Evolutionary conservation across 106 monocot genomes (phyloP).

Genomic region (Acorus calamus): DNA sequence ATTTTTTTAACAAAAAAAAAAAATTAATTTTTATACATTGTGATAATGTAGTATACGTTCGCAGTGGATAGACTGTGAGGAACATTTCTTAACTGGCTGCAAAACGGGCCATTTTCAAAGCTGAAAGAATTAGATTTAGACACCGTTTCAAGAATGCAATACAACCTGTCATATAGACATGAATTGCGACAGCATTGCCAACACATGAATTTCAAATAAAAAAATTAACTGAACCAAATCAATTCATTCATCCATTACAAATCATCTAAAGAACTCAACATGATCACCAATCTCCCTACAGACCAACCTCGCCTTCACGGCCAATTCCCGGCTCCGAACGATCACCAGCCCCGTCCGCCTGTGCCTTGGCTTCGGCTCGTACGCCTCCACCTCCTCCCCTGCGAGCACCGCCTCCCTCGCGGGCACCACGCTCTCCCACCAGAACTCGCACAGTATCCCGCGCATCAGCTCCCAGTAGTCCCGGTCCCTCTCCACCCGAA

Average conservation of each 20-base stretch:
- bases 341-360: slow-evolving; percentile 49
- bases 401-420: slow-evolving; percentile 46
- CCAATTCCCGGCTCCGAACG: slow-evolving; percentile 57
- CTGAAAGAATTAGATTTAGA: too few species aligned
- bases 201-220: too few species aligned
- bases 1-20: too few species aligned
- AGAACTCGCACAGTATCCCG: slow-evolving; percentile 56
- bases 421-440: slow-evolving; percentile 83
- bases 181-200: too few species aligned
- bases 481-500: slow-evolving; percentile 53
- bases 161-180: too few species aligned
- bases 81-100: too few species aligned
- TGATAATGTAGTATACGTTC: too few species aligned
- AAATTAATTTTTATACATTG: too few species aligned
- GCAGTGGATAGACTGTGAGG: too few species aligned
- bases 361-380: slow-evolving; percentile 51
- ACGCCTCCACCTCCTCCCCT: slow-evolving; percentile 38
- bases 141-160: too few species aligned
- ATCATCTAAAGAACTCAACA: slow-evolving; percentile 76
- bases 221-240: too few species aligned
- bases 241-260: not conserved
- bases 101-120: too few species aligned
- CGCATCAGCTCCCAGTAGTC: slow-evolving; percentile 72
- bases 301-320: slow-evolving; percentile 47
- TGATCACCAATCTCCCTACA: slow-evolving; percentile 74